phyloP scores from a whole-genome alignment of 1,284 basidiomycete genomes.

The Inonotus hispidus region DNA sequence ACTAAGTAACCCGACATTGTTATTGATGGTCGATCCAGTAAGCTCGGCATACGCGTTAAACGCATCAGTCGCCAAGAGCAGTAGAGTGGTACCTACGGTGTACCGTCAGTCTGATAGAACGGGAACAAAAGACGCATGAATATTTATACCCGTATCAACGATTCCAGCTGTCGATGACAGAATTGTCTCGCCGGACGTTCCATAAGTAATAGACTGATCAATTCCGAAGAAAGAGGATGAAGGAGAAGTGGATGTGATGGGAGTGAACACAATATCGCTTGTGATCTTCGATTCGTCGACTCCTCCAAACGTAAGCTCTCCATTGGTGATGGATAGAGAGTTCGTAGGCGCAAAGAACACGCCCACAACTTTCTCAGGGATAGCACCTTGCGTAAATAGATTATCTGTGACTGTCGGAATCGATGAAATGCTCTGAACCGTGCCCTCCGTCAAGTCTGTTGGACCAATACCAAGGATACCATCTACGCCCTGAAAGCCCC shows the following conservation, averaged over 20 bases:
- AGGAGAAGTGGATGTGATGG: conserved; percentile 22
- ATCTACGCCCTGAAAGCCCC: conserved; percentile 21
- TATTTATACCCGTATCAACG: conserved; percentile 21
- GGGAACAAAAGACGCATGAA: background rate
- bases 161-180: conserved; percentile 23
- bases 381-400: conserved; percentile 21
- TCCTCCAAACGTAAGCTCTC: conserved; percentile 24
- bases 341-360: conserved; percentile 24
- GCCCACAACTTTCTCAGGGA: conserved; percentile 21
- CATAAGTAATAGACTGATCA: conserved; percentile 29
- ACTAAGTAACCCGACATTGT: conserved; percentile 19
- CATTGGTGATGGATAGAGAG: conserved; percentile 18
- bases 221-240: conserved; percentile 32
- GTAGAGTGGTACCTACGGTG: conserved; percentile 19
- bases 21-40: conserved; percentile 18
- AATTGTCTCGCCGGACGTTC: conserved; percentile 17
- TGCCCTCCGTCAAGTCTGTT: conserved; percentile 22
- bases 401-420: conserved; percentile 25
- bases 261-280: conserved; percentile 13
- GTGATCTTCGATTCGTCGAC: conserved; percentile 22
- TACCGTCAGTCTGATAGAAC: background rate
- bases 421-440: conserved; percentile 18
- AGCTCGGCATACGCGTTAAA: conserved; percentile 17
- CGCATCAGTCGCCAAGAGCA: conserved; percentile 20
- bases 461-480: conserved; percentile 23